These are phyloP conservation scores for Carex cristatella DNA, from an alignment of 176 grass and related monocot genomes.

Conservation along the genomic window DNA sequence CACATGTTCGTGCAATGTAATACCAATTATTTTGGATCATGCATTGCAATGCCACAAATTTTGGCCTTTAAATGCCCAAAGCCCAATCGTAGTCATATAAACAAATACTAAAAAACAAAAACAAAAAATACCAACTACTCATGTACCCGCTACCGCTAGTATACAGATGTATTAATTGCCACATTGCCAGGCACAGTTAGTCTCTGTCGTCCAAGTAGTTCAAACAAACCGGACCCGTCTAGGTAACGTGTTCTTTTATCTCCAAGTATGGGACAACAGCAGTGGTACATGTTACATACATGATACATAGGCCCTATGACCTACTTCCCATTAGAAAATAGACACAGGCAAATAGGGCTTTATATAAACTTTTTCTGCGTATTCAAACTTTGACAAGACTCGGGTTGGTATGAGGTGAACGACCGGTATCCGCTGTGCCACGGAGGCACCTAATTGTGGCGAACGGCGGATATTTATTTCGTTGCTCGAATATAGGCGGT, in stretches of 20 bases:
- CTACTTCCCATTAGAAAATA: neutral
- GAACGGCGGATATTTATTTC: neutral
- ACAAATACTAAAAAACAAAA: neutral
- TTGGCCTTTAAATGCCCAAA: neutral
- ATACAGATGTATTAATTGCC: neutral
- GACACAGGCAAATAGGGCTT: neutral
- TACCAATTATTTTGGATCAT: too few species aligned
- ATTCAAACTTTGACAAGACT: conserved; percentile 2
- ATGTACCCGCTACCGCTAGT: neutral
- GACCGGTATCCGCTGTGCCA: neutral
- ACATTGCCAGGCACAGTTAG: neutral
- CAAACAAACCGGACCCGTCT: neutral
- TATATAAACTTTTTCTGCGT: neutral
- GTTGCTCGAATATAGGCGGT: neutral
- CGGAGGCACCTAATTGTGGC: neutral
- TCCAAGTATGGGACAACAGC: conserved; percentile 12
- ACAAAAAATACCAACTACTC: too few species aligned
- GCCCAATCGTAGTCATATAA: neutral
- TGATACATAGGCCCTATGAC: neutral
- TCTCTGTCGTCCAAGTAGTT: neutral
- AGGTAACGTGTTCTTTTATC: neutral
- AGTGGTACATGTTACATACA: neutral
- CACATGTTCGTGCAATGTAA: too few species aligned
- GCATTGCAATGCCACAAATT: too few species aligned
- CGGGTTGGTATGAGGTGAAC: neutral